A percentile compares a stretch with the other conserved stretches of the same genome.
Evolutionary conservation across 768 basidiomycete species (phyloP).

Genomic region (Leccinum obscurum): DNA sequence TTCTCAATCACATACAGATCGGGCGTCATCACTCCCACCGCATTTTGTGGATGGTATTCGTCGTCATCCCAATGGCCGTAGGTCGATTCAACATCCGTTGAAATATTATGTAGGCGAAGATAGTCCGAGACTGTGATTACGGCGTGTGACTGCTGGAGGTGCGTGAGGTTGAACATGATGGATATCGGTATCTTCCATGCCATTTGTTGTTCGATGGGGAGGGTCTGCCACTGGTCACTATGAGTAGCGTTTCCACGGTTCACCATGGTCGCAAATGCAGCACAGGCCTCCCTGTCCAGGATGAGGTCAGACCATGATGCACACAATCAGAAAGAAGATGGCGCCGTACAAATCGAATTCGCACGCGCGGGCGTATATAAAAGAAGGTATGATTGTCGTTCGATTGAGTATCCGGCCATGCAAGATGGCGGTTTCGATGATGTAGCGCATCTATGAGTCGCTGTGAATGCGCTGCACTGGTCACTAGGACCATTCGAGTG

Average conservation of each 20-base stretch:
- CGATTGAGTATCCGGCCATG: too few species aligned
- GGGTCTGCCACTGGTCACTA: too few species aligned
- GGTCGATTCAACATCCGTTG: conserved; percentile 33
- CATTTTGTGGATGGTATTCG: conserved; percentile 30
- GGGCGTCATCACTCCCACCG: neutral
- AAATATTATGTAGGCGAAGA: conserved; percentile 40
- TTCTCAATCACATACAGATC: neutral
- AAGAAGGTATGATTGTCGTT: too few species aligned
- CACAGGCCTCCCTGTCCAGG: conserved; percentile 33
- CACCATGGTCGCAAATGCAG: conserved; percentile 44
- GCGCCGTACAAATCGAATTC: conserved; percentile 12
- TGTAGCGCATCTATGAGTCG: too few species aligned
- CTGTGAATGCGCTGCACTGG: too few species aligned
- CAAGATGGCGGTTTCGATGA: too few species aligned
- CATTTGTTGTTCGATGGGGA: conserved; percentile 32
- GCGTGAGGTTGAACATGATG: conserved; percentile 45
- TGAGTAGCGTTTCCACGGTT: conserved; percentile 41
- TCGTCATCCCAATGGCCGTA: conserved; percentile 40
- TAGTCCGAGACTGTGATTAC: conserved; percentile 44
- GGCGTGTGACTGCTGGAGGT: conserved; percentile 36
- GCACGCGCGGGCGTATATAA: too few species aligned
- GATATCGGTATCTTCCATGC: conserved; percentile 36
- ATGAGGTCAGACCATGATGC: neutral
- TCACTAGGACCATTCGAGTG: too few species aligned
- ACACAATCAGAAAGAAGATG: neutral